Conservation (phyloP, 495 filamentous ascomycete species). For the Penicillium manginii region DNA sequence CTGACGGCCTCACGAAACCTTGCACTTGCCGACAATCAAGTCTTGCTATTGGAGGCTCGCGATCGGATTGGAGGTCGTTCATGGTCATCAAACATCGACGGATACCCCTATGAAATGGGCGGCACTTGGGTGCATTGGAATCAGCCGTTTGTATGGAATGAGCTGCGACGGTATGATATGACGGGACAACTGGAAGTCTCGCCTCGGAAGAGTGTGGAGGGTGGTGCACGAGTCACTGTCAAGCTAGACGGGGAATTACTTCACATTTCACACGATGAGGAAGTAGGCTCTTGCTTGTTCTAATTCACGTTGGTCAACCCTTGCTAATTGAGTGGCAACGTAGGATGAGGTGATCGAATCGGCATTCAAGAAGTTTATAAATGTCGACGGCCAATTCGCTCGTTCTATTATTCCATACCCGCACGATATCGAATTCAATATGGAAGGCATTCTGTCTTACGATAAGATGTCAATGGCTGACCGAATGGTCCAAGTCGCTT, state of each 20-base stretch:
- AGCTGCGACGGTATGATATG: background rate
- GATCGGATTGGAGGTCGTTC: background rate
- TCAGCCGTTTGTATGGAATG: background rate
- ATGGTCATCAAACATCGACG: background rate
- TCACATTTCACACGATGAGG: background rate
- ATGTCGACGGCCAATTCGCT: background rate
- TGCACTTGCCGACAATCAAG: background rate
- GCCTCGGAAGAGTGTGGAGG: background rate
- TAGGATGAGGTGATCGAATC: background rate
- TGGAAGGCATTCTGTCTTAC: background rate
- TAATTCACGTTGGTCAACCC: background rate
- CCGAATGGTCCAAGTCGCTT: background rate
- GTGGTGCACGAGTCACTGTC: background rate
- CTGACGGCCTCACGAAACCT: background rate
- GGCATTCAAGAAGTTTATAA: too few relatives aligned
- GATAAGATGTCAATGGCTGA: background rate
- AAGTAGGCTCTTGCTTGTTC: background rate
- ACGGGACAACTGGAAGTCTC: background rate
- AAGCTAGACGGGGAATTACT: background rate
- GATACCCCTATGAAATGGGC: background rate
- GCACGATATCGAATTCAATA: background rate
- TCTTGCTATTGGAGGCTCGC: background rate
- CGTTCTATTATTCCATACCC: background rate
- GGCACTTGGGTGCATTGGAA: background rate
- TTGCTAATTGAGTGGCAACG: background rate